Evolutionary conservation across 164 flowering plant genomes (phyloP).

Genomic region (Kalanchoe fedtschenkoi): DNA sequence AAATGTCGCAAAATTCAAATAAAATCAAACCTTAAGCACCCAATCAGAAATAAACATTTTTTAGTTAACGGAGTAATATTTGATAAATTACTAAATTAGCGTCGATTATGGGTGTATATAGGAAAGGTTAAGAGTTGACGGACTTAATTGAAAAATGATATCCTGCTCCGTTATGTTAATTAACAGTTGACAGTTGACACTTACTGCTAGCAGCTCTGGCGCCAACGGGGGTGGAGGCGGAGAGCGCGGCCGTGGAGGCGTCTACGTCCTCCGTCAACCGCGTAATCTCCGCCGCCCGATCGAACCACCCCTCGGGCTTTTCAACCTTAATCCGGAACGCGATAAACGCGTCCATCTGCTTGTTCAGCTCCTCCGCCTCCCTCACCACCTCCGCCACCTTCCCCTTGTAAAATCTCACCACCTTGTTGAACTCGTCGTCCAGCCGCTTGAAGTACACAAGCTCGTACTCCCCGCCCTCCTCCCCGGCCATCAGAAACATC

Average conservation of each 20-base stretch:
- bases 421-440: constrained; percentile 33
- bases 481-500: constrained; percentile 17
- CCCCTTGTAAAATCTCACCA: constrained; percentile 16
- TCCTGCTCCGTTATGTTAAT: too few relatives aligned
- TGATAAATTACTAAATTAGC: too few relatives aligned
- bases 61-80: too few relatives aligned
- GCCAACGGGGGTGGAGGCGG: constrained; percentile 19
- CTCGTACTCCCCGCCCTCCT: constrained; percentile 28
- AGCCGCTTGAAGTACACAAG: constrained; percentile 19
- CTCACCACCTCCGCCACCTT: constrained; percentile 28
- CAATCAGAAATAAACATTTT: background rate
- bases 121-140: background rate
- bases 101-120: background rate
- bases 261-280: constrained; percentile 19
- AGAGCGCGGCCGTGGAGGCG: constrained; percentile 16
- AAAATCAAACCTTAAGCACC: background rate
- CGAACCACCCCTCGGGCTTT: constrained; percentile 20
- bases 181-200: background rate
- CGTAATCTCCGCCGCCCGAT: constrained; percentile 19
- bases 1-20: background rate
- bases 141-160: background rate
- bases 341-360: constrained; percentile 32
- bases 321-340: constrained; percentile 28
- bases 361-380: constrained; percentile 20
- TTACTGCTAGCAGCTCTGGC: constrained; percentile 17